Percentiles rank a stretch among this genome's conserved stretches.
These are phyloP conservation scores for Coemansia sp. DNA, from an alignment of 192 early-diverging fungal genomes.

Conservation along the genomic window DNA sequence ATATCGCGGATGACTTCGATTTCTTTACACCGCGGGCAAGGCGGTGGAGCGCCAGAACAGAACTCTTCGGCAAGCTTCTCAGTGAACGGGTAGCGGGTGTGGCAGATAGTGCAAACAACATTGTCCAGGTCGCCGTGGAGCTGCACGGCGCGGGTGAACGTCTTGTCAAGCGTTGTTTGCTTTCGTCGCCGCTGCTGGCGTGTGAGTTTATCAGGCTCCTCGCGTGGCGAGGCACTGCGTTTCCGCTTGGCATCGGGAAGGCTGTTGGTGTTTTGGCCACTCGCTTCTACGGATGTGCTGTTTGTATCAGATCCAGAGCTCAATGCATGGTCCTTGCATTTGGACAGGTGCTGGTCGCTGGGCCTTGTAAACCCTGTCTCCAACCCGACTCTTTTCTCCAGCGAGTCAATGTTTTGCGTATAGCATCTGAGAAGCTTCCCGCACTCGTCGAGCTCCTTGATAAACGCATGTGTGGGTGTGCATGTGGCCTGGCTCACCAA, in stretches of 20 bases:
- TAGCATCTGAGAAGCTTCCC: conserved; percentile 88
- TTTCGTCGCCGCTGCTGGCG: conserved; percentile 13
- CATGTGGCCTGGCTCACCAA: conserved; percentile 69
- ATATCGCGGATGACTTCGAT: conserved; percentile 40
- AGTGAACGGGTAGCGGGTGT: conserved; percentile 65
- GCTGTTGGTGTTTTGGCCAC: not conserved
- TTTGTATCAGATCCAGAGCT: conserved; percentile 1
- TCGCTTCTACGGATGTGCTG: too few relatives aligned
- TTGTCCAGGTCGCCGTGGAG: conserved; percentile 88
- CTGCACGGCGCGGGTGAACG: conserved; percentile 74
- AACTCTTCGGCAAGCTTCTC: conserved; percentile 62
- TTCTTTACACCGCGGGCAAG: conserved; percentile 58
- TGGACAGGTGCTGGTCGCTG: not conserved
- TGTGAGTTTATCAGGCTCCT: not conserved
- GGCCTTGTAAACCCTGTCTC: conserved; percentile 47
- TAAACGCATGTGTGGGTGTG: conserved; percentile 85
- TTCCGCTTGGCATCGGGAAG: not conserved
- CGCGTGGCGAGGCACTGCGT: not conserved
- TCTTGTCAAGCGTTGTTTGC: conserved; percentile 51
- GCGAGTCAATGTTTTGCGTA: conserved; percentile 96
- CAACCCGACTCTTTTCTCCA: conserved; percentile 76
- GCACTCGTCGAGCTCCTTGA: conserved; percentile 70
- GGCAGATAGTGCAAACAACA: conserved; percentile 86
- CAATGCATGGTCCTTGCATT: not conserved
- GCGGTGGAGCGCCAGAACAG: conserved; percentile 71